Evolutionary conservation across 2,329 filamentous ascomycete species (phyloP), one percentile per base, ranked within the genome.

Genomic region (Incumbomyces lentus): DNA sequence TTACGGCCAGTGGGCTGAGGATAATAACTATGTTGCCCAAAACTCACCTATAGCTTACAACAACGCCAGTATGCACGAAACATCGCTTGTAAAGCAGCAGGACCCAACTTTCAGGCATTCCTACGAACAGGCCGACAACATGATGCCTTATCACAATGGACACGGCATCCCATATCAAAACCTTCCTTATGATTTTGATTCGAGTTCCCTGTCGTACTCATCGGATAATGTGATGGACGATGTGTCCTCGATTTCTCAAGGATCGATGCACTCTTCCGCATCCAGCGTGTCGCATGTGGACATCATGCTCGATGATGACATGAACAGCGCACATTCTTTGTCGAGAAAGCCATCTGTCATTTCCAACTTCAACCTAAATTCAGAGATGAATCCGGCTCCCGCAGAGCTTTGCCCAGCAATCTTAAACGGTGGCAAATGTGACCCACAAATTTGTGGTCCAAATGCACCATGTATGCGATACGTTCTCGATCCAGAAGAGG

Each of bases 381-480:
- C 22, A 26, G 22, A 26, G 4, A 26, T 26, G 5, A 26, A 26
- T 26, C 22, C 22, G 22, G 33, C 33, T 35, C 4, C 33, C 12
- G 12, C 13, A n/a, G 33, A 35, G 16, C 33, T 35, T n/a, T 57
- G 55, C 32, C 55, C 55, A 7, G 43, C 54, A 6, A 51, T 57
- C 35, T 44, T 52, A 7, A 54, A 55, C 35, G 52, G 52, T 34
- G 49, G 54, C 37, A 51, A 42, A 33, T 57, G 55, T 40, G 48
- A 52, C 18, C 55, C 55, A 6, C 34, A 47, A 31, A 46, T 50
- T 11, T 57, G 55, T 42, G 55, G 55, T 10, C 53, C 54, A 2
- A 49, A 55, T 36, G 55, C 55, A 22, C 55, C 55, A 1, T 57
- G 55, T 47, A 50, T 57, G 47, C 54, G 55, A 19, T 55, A 53